Evolutionary conservation across 2,329 filamentous ascomycete genomes (phyloP).

Genomic region (Alternaria panax): DNA sequence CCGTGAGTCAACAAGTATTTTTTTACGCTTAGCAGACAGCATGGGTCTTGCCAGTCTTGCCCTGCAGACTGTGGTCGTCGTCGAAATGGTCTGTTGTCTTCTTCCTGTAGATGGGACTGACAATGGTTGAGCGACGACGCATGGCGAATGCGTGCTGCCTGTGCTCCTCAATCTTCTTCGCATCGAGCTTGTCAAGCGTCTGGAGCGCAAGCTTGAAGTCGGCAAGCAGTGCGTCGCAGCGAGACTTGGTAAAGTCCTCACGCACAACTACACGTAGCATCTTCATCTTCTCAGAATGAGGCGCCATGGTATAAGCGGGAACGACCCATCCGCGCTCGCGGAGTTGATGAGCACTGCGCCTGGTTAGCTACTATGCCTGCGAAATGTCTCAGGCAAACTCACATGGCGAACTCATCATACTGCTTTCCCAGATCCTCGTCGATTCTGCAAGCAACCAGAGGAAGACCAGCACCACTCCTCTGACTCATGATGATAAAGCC

Average conservation of each 20-base stretch:
- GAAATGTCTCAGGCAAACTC: constrained; percentile 46
- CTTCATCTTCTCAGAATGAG: constrained; percentile 82
- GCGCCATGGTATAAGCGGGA: constrained; percentile 96
- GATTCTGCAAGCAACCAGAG: constrained; percentile 88
- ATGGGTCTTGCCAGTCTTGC: constrained; percentile 90
- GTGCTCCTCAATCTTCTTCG: constrained; percentile 72
- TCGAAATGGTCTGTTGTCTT: constrained; percentile 60
- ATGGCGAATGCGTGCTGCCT: constrained; percentile 56
- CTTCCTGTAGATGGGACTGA: constrained; percentile 41
- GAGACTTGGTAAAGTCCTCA: constrained; percentile 85
- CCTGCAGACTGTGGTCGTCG: constrained; percentile 92
- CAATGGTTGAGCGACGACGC: constrained; percentile 39
- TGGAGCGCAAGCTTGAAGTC: constrained; percentile 82
- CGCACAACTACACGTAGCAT: constrained; percentile 91
- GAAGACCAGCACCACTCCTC: constrained; percentile 77
- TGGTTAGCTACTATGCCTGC: neutral
- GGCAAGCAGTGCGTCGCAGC: constrained; percentile 78
- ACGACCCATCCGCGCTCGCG: constrained; percentile 91
- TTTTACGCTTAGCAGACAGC: constrained; percentile 69
- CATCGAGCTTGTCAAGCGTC: constrained; percentile 76
- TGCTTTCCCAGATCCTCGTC: constrained; percentile 62
- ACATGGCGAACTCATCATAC: constrained; percentile 62
- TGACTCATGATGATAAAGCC: constrained; percentile 91
- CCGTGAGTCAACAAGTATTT: too few relatives aligned
- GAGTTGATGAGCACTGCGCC: constrained; percentile 74